These are phyloP conservation scores for Suaeda aralocaspica DNA, from an alignment of 148 eudicot species.

Conservation along the genomic window DNA sequence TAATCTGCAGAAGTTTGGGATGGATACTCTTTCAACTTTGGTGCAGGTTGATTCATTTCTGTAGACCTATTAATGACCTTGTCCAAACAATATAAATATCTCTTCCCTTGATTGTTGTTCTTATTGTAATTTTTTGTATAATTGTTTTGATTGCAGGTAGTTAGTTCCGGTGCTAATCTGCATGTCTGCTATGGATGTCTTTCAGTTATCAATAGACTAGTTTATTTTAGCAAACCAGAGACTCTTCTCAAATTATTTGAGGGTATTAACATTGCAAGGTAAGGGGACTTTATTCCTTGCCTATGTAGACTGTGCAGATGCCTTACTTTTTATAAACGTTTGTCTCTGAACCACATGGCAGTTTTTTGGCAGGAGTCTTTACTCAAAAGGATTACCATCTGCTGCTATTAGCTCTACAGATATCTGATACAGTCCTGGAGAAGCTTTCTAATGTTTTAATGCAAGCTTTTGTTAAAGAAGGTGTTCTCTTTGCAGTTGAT, in stretches of 20 bases:
- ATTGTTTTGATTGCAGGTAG: conserved; percentile 55
- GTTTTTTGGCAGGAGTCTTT: conserved; percentile 89
- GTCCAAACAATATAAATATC: too few species aligned
- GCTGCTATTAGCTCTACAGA: conserved; percentile 61
- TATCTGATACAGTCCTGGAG: conserved; percentile 63
- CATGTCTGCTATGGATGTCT: conserved; percentile 77
- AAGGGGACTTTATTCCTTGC: conserved; percentile 9
- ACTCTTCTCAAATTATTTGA: conserved; percentile 57
- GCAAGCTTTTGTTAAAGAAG: conserved; percentile 74
- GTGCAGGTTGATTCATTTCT: conserved; percentile 47
- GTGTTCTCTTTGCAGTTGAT: conserved; percentile 75
- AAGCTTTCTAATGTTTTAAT: conserved; percentile 62
- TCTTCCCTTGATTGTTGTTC: conserved; percentile 4
- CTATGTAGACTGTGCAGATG: background rate
- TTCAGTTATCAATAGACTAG: conserved; percentile 63
- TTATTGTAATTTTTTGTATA: conserved; percentile 14
- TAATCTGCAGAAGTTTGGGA: conserved; percentile 63
- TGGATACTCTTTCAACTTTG: conserved; percentile 59
- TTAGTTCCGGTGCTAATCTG: conserved; percentile 70
- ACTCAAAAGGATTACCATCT: conserved; percentile 75
- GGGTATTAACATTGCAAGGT: conserved; percentile 75
- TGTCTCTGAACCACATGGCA: conserved; percentile 34
- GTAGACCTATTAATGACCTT: background rate
- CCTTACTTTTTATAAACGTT: background rate
- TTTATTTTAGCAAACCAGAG: conserved; percentile 62